Evolutionary conservation across 352 stramenopile genomes (phyloP), one percentile per base, ranked within the genome.

Genomic region (Pythium dissotocum): DNA sequence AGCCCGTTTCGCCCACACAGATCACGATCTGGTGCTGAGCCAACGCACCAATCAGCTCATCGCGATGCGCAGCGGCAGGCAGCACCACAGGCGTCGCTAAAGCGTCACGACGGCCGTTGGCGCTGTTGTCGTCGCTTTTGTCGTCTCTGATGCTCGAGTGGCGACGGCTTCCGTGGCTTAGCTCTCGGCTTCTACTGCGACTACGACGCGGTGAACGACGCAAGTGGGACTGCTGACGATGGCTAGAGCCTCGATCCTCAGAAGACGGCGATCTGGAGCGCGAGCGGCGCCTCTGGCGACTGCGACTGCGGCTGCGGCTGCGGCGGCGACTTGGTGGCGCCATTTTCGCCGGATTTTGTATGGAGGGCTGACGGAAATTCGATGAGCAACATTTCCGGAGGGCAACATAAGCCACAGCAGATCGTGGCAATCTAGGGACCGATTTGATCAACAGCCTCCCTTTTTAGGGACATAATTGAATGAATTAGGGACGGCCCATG

Each of bases 1-100:
- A 97, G 32, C 97, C 97, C 12, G 97, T 99, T 71, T 99, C 97
- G 63, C 97, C 97, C 18, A 94, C 79, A 59, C 85, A 93, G 42
- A 95, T 69, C 18, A 92, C 80, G 13, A 93, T 81, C 68, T 86
- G 76, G 66, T 92, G 75, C 14, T 46, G 32, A 13, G 49, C 61
- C 18, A 95, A 59, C 9, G 79, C 78, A 0, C 59, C 16, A 18
- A 95, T 56, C 2, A 95, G 66, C 63, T 90, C 77, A 16, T 88
- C 76, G 13, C 87, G 83, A 63, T 93, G 87, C 61, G 79, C 66
- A 16, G 72, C 75, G 0, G 72, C 71, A 0, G 80, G 80, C 4
- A 88, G 73, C 26, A 44, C 56, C 35, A 24, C 38, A 40, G 35
- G 35, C 13, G 21, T 24, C 18, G 21, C n/a, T 64, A 10, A 24